phyloP scores from a whole-genome alignment of 2,329 filamentous ascomycete genomes.

The Drechslera avenae region DNA sequence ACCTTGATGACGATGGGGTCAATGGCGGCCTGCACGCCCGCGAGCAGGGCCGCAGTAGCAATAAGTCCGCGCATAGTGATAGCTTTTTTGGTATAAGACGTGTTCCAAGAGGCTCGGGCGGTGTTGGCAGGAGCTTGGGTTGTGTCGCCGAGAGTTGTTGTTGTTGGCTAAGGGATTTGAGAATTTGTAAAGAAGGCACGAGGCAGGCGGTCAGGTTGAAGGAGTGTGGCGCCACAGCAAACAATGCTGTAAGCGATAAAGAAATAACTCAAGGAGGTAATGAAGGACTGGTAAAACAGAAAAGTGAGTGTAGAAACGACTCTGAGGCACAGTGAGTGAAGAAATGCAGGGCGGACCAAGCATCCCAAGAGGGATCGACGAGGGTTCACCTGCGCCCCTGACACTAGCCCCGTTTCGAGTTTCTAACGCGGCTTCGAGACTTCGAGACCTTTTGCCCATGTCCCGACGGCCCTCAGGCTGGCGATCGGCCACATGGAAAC shows the following conservation, averaged over 20 bases:
- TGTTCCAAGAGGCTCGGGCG: slow-evolving; percentile 30
- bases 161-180: slow-evolving; percentile 15
- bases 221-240: slow-evolving; percentile 34
- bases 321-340: slow-evolving; percentile 43
- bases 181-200: slow-evolving; percentile 13
- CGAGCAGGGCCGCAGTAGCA: slow-evolving; percentile 58
- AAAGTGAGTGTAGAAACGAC: slow-evolving; percentile 37
- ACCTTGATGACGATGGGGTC: slow-evolving; percentile 75
- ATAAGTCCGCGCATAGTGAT: slow-evolving; percentile 61
- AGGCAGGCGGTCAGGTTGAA: slow-evolving; percentile 12
- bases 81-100: slow-evolving; percentile 22
- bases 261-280: slow-evolving; percentile 31
- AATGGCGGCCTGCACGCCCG: slow-evolving; percentile 60
- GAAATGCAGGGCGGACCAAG: slow-evolving; percentile 33
- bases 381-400: slow-evolving; percentile 29
- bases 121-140: slow-evolving; percentile 35
- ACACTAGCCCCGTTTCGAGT: slow-evolving; percentile 33
- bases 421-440: slow-evolving; percentile 11
- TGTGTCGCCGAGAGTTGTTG: slow-evolving; percentile 28
- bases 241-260: slow-evolving; percentile 24
- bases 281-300: slow-evolving; percentile 40
- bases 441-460: slow-evolving; percentile 1
- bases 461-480: background rate
- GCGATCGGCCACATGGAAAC: background rate
- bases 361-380: slow-evolving; percentile 32